These are phyloP conservation scores for Rauvolfia tetraphylla DNA, from an alignment of 257 asterid species.

Conservation along the genomic window DNA sequence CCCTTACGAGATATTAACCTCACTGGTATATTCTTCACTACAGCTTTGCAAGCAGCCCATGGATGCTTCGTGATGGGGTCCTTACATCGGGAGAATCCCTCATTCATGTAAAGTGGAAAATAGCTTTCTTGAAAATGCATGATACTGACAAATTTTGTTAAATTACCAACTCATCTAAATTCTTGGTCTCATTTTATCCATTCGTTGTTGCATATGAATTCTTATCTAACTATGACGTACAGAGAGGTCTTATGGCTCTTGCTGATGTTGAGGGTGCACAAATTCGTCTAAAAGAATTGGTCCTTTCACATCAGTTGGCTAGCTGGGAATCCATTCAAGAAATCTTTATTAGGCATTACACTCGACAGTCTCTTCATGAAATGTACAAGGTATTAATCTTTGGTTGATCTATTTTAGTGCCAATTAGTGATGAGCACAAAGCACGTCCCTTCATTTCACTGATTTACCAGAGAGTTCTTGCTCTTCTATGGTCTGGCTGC, in stretches of 20 bases:
- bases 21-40: constrained; percentile 23
- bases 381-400: constrained; percentile 75
- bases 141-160: not conserved
- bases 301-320: constrained; percentile 87
- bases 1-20: constrained; percentile 16
- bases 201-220: not conserved
- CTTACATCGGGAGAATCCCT: constrained; percentile 90
- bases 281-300: constrained; percentile 71
- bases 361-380: constrained; percentile 85
- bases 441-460: not conserved
- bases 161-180: not conserved
- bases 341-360: constrained; percentile 80
- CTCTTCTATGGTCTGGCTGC: not conserved
- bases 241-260: constrained; percentile 98
- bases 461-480: not conserved
- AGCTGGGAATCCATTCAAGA: constrained; percentile 95
- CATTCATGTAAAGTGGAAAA: constrained; percentile 70
- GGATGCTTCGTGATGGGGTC: constrained; percentile 87
- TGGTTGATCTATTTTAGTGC: not conserved
- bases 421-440: not conserved
- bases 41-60: constrained; percentile 97
- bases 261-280: constrained; percentile 99
- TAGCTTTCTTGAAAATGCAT: not conserved
- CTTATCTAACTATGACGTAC: constrained; percentile 11
- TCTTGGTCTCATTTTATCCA: constrained; percentile 4